Percentiles rank a stretch among this genome's conserved stretches.
phyloP scores from a whole-genome alignment of 495 filamentous ascomycete species.

The Cenococcum geophilum region DNA sequence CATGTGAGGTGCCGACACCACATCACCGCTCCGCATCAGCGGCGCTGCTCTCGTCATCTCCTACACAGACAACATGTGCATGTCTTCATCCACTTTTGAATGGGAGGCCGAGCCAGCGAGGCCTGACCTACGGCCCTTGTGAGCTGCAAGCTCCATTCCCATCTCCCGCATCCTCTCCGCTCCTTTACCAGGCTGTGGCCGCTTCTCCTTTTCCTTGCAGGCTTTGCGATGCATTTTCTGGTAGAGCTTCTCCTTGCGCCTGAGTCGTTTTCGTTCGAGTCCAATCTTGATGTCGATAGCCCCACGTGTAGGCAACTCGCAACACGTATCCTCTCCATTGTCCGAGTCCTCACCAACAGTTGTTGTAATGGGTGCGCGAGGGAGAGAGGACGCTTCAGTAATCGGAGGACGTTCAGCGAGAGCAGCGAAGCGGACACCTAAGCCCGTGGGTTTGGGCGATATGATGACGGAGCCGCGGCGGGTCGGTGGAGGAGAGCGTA shows the following conservation, averaged over 20 bases:
- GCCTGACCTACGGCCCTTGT: conserved; percentile 20
- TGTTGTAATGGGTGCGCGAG: conserved; percentile 26
- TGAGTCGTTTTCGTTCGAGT: conserved; percentile 85
- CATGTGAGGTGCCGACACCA: conserved; percentile 25
- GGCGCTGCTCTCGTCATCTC: conserved; percentile 21
- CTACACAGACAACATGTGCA: conserved; percentile 29
- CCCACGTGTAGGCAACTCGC: conserved; percentile 47
- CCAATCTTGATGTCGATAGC: conserved; percentile 97
- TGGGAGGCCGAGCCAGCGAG: conserved; percentile 9
- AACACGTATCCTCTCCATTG: conserved; percentile 24
- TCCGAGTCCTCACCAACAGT: conserved; percentile 21
- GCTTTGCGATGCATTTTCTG: conserved; percentile 72
- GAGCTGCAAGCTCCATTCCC: conserved; percentile 72
- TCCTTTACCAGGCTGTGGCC: conserved; percentile 70
- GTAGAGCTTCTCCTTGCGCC: conserved; percentile 82
- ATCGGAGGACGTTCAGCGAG: conserved; percentile 37
- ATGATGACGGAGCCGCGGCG: conserved; percentile 40
- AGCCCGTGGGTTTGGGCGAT: conserved; percentile 10
- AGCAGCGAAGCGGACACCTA: conserved; percentile 10
- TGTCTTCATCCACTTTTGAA: conserved; percentile 21
- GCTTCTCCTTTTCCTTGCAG: conserved; percentile 56
- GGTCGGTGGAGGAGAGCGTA: conserved; percentile 50
- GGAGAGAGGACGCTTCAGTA: conserved; percentile 37
- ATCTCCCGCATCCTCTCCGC: conserved; percentile 91
- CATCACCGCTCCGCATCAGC: conserved; percentile 9